Conservation (phyloP, 2,329 filamentous ascomycete species). For the Microsporum ferrugineum region DNA sequence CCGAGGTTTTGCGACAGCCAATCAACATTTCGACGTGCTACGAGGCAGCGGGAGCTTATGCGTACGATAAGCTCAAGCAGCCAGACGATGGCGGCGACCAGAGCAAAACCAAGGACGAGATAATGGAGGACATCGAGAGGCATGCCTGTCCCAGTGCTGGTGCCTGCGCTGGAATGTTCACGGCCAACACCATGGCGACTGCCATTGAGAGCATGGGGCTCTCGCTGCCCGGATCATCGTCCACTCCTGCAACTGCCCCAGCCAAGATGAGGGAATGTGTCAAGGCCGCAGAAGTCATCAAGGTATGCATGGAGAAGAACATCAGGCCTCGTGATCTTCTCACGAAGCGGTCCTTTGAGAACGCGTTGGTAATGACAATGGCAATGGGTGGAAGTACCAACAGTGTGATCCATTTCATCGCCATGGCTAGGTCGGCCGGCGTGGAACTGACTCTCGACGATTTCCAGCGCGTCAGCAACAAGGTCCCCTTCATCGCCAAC, state of each 20-base stretch:
- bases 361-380: constrained; percentile 83
- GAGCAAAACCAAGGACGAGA: constrained; percentile 60
- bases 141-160: constrained; percentile 69
- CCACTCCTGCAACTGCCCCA: constrained; percentile 66
- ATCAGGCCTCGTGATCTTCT: constrained; percentile 71
- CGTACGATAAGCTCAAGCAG: constrained; percentile 61
- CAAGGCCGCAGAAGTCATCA: constrained; percentile 67
- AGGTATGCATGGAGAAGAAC: constrained; percentile 66
- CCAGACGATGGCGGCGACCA: constrained; percentile 53
- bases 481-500: constrained; percentile 76
- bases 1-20: constrained; percentile 58
- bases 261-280: constrained; percentile 80
- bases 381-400: constrained; percentile 84
- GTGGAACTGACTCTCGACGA: constrained; percentile 70
- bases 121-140: constrained; percentile 70
- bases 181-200: constrained; percentile 86
- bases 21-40: constrained; percentile 87
- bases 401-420: constrained; percentile 75
- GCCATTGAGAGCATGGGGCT: constrained; percentile 84
- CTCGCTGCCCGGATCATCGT: constrained; percentile 70
- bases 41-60: constrained; percentile 72
- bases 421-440: constrained; percentile 77
- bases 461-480: constrained; percentile 67
- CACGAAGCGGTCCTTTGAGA: constrained; percentile 71
- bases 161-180: constrained; percentile 88